Percentiles rank a stretch among this genome's conserved stretches.
phyloP scores from a whole-genome alignment of 176 grass and related monocot genomes.

The Urochloa ruziziensis region DNA sequence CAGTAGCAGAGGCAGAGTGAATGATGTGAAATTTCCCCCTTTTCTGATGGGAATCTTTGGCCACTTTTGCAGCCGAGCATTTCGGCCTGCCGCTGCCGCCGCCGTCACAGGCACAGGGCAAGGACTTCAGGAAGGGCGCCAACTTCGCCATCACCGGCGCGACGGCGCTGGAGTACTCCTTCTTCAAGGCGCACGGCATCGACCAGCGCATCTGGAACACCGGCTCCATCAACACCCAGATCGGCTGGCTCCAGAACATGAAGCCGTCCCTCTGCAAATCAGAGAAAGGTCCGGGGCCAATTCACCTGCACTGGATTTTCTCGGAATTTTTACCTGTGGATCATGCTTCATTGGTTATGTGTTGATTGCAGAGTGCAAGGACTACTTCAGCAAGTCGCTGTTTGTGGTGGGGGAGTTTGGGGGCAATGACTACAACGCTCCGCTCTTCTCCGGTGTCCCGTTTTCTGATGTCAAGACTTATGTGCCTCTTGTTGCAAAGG shows the following conservation, averaged over 20 bases:
- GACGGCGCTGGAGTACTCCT: conserved; percentile 64
- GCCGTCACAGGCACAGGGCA: conserved; percentile 53
- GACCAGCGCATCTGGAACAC: conserved; percentile 79
- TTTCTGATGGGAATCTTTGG: not conserved
- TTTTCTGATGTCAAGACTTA: conserved; percentile 71
- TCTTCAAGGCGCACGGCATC: conserved; percentile 74
- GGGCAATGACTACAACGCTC: conserved; percentile 96
- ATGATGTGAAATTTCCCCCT: not conserved
- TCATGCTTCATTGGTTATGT: not conserved
- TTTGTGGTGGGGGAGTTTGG: conserved; percentile 94
- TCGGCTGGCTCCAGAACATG: conserved; percentile 81
- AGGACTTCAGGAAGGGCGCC: conserved; percentile 68
- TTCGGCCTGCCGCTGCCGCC: conserved; percentile 80
- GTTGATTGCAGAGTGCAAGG: conserved; percentile 68
- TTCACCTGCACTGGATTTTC: not conserved
- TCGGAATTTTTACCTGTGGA: not conserved
- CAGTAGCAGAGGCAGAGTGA: not conserved
- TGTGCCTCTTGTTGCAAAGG: conserved; percentile 57
- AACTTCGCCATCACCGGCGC: conserved; percentile 79
- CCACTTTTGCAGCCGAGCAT: conserved; percentile 53
- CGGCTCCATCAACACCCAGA: conserved; percentile 76
- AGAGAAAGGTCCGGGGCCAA: conserved; percentile 29
- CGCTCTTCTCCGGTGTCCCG: conserved; percentile 65
- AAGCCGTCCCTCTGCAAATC: conserved; percentile 83
- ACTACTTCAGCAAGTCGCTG: conserved; percentile 80